Base-by-base conservation (phyloP, 768 basidiomycete species). In the Mycena haematopus region DNA sequence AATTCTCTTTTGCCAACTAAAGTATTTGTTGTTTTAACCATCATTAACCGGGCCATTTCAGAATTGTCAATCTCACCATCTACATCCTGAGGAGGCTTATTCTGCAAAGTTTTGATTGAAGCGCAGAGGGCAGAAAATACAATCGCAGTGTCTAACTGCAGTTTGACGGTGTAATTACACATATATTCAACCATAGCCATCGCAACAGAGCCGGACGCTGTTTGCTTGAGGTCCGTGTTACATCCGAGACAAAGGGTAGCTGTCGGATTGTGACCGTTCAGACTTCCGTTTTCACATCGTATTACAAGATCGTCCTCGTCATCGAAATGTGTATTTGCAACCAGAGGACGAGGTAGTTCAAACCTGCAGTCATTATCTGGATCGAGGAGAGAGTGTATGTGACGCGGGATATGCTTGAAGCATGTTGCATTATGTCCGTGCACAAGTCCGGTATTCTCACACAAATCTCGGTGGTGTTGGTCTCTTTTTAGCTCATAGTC, bases 91-190 rank as follows among this genome's bases (percentile, higher is more conserved):
- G 63, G 66, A n/a, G 66, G 63, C 3, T 57, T 52, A 3, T 68
- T 55, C 13, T 45, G 38, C 6, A 65, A 25, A 4, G 54, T 51
- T 56, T 67, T 63, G 38, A 67, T 67, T 14, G 65, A 35, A 44
- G 62, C 62, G 31, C 65, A 67, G 1, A 67, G 56, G 13, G 65
- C 56, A 3, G 65, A 63, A 33, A 67, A 67, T 4, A 67, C 53
- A 21, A 67, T 31, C 1, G 65, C 42, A 17, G 62, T 66, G 29
- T 66, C 65, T 42, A 66, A 29, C 14, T 29, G 24, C 17, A 52
- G 10, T 44, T 66, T 66, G 19, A 56, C 51, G 1, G 62, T 63
- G 47, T 66, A 66, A 35, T 66, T 63, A 9, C 40, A 35, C 24
- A 51, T 38, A 24, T 63, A 63, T 13, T 59, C 25, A 52, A 63